These are phyloP conservation scores for Colletotrichum sp. DNA, from an alignment of 2,329 filamentous ascomycete species.

Conservation along the genomic window DNA sequence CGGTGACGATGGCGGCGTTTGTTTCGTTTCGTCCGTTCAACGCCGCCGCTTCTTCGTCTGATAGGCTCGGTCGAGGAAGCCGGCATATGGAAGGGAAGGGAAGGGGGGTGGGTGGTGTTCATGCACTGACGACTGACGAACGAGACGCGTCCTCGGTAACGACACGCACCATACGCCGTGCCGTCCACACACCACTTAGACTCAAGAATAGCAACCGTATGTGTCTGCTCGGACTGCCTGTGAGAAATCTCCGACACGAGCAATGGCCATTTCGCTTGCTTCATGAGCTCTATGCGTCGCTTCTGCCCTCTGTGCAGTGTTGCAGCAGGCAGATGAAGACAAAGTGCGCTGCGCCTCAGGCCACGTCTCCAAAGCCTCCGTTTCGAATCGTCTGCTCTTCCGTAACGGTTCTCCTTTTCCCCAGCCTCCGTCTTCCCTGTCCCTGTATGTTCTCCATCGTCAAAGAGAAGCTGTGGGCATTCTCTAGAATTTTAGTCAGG, in stretches of 20 bases:
- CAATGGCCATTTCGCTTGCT: background rate
- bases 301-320: background rate
- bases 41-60: background rate
- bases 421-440: background rate
- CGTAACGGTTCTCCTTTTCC: background rate
- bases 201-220: background rate
- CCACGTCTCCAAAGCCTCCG: background rate
- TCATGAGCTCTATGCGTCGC: background rate
- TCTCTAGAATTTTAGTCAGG: background rate
- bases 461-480: background rate
- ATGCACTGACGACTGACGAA: background rate
- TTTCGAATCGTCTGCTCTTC: background rate
- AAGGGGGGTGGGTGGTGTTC: background rate
- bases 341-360: background rate
- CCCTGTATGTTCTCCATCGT: background rate
- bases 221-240: background rate
- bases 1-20: background rate
- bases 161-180: background rate
- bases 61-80: background rate
- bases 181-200: background rate
- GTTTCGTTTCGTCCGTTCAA: conserved; percentile 9
- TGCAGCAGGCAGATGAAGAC: background rate
- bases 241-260: conserved; percentile 4
- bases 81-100: background rate
- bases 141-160: conserved; percentile 1